These are phyloP conservation scores for Orbilia oligospora DNA, from an alignment of 2,329 filamentous ascomycete species.

Conservation along the genomic window DNA sequence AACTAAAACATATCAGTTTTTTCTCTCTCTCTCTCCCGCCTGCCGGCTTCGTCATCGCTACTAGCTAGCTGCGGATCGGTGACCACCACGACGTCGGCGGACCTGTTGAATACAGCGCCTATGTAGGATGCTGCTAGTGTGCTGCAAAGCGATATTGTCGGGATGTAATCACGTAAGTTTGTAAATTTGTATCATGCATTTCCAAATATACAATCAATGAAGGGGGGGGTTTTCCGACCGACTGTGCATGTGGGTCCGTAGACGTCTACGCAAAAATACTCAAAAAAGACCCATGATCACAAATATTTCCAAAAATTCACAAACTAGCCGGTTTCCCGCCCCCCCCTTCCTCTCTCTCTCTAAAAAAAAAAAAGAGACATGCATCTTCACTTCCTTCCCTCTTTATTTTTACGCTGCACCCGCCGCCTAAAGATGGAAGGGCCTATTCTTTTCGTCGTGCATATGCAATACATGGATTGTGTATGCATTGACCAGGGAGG, in stretches of 20 bases:
- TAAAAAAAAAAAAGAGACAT: not conserved
- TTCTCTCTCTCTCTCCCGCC: not conserved
- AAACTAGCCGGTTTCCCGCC: conserved; percentile 12
- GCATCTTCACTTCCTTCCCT: not conserved
- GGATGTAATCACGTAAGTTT: not conserved
- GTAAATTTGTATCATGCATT: not conserved
- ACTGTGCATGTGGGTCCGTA: not conserved
- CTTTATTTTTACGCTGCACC: conserved; percentile 45
- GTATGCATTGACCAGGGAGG: conserved; percentile 9
- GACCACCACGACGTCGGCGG: not conserved
- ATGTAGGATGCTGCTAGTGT: conserved; percentile 9
- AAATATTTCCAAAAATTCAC: conserved; percentile 32
- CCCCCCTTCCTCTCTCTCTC: not conserved
- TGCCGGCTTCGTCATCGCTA: not conserved
- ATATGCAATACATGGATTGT: conserved; percentile 27
- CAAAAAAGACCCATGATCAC: conserved; percentile 20
- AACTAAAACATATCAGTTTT: not conserved
- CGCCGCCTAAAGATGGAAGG: conserved; percentile 37
- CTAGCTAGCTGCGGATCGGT: not conserved
- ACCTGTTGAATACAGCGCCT: not conserved
- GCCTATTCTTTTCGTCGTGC: conserved; percentile 31
- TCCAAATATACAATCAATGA: conserved; percentile 14
- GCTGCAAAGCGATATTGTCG: conserved; percentile 12
- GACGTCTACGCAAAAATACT: conserved; percentile 13
- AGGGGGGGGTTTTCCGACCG: not conserved